Base-by-base conservation (phyloP, 2,329 filamentous ascomycete species). In the Aspergillus puulaauensis region DNA sequence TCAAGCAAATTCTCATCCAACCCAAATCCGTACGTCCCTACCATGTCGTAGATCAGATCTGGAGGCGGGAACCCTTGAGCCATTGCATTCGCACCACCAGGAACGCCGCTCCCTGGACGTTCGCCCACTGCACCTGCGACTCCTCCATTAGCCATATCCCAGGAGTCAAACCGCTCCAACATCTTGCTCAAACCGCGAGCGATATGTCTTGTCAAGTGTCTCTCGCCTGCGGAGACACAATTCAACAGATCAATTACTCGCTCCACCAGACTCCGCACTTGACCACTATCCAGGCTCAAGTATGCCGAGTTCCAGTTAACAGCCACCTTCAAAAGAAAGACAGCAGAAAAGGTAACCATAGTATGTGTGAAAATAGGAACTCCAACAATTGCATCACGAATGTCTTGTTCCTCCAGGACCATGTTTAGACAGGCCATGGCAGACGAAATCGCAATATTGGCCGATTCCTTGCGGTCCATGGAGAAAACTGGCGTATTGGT, bases 341-440 rank as follows among this genome's bases (percentile, higher is more conserved):
- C 75, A 0, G 76, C 76, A 4, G 76, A 78, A 60, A 79, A 79
- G 11, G 76, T 77, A 48, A 79, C 75, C 72, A 79, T 77, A 1
- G 76, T 78, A 53, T 78, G 76, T 0, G 77, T 75, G 61, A 77
- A 77, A 15, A 79, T 75, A 6, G 78, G 74, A 1, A 81, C 79
- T 2, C 81, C 80, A 19, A 80, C 77, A 17, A 77, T 73, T 17
- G 79, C 79, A 39, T 79, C 76, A 3, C 76, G 75, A 50, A 83
- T 80, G 60, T 80, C 75, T 15, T 71, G 67, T 43, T 82, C 80
- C 19, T 83, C 77, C 0, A 79, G 71, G 1, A 77, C 74, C 66
- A 79, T 78, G 51, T 77, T 77, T 1, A 82, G 68, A 49, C 76
- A 78, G 6, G 73, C 72, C 69, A 78, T 81, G 58, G 68, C 80